phyloP scores from a whole-genome alignment of 2,329 filamentous ascomycete species.

The Sphaceloma murrayae region DNA sequence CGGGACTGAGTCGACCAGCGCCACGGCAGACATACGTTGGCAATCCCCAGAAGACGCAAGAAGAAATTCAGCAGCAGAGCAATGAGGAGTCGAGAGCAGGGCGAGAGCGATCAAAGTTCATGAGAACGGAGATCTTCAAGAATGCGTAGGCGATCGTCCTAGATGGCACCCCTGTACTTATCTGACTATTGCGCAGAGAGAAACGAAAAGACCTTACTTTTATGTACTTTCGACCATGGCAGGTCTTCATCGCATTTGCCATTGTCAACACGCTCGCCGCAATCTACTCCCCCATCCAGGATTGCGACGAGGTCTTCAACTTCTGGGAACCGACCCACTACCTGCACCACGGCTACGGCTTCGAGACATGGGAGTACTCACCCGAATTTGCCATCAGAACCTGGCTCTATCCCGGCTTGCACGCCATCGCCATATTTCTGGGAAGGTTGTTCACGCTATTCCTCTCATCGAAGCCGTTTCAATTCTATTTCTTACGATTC shows the following conservation, averaged over 20 bases:
- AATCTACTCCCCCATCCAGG: constrained; percentile 79
- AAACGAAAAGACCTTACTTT: constrained; percentile 10
- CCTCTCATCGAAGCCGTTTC: constrained; percentile 39
- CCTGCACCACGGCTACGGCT: constrained; percentile 78
- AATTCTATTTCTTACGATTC: constrained; percentile 83
- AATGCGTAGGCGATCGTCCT: not conserved
- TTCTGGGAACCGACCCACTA: constrained; percentile 98
- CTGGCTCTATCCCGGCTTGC: constrained; percentile 80
- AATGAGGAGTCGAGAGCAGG: constrained; percentile 13
- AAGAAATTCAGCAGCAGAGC: constrained; percentile 9
- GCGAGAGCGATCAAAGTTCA: constrained; percentile 10
- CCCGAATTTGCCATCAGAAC: constrained; percentile 90
- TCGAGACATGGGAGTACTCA: constrained; percentile 98
- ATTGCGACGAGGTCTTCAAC: constrained; percentile 98
- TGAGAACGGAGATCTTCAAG: constrained; percentile 10
- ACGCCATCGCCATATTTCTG: constrained; percentile 62
- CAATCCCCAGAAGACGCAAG: constrained; percentile 5
- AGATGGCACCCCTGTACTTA: not conserved
- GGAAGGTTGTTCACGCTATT: constrained; percentile 47
- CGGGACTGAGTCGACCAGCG: not conserved
- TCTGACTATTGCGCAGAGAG: constrained; percentile 2
- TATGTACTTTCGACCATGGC: constrained; percentile 14
- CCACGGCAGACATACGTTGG: not conserved
- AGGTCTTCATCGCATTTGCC: constrained; percentile 44
- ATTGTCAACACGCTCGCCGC: constrained; percentile 66